A percentile compares a stretch with the other conserved stretches of the same genome.
Conservation (phyloP, 192 early-diverging fungal species). For the Entomortierella lignicola region DNA sequence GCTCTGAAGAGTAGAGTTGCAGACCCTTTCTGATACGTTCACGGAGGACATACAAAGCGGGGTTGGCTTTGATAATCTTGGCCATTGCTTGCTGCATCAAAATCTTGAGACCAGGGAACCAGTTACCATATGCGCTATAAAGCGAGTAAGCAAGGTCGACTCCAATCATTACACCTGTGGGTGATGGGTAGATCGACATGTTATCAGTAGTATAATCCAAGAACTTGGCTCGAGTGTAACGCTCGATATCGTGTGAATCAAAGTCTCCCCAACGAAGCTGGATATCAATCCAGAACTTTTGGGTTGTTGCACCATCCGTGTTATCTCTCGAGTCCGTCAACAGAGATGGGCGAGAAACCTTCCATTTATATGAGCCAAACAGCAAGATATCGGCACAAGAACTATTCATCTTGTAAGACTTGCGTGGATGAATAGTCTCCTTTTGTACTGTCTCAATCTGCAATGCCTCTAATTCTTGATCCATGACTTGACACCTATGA, state of each 20-base stretch:
- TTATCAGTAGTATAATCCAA: conserved; percentile 98
- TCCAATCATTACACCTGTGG: conserved; percentile 96
- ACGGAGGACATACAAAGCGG: conserved; percentile 95
- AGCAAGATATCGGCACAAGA: conserved; percentile 94
- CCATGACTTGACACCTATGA: conserved; percentile 86
- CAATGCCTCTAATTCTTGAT: conserved; percentile 96
- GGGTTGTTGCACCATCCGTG: conserved; percentile 96
- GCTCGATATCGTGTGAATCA: conserved; percentile 99
- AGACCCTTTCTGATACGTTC: conserved; percentile 99
- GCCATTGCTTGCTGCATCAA: conserved; percentile 97
- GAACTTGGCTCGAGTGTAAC: conserved; percentile 98
- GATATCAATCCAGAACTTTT: conserved; percentile 98
- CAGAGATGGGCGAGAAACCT: conserved; percentile 93
- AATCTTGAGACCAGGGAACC: conserved; percentile 99
- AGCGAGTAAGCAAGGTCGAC: conserved; percentile 98
- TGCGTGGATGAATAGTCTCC: conserved; percentile 99
- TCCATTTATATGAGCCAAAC: conserved; percentile 99
- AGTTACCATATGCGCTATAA: conserved; percentile 95
- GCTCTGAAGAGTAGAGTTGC: conserved; percentile 98
- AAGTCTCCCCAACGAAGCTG: conserved; percentile 99
- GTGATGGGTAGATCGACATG: conserved; percentile 99
- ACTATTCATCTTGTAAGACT: conserved; percentile 99
- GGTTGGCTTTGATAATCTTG: conserved; percentile 99
- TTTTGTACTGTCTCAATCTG: conserved; percentile 99
- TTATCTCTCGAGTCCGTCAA: conserved; percentile 93